Evolutionary conservation across 177 flowering plant genomes (phyloP), one percentile per base, ranked within the genome.

Genomic region (Vitis hybrid): DNA sequence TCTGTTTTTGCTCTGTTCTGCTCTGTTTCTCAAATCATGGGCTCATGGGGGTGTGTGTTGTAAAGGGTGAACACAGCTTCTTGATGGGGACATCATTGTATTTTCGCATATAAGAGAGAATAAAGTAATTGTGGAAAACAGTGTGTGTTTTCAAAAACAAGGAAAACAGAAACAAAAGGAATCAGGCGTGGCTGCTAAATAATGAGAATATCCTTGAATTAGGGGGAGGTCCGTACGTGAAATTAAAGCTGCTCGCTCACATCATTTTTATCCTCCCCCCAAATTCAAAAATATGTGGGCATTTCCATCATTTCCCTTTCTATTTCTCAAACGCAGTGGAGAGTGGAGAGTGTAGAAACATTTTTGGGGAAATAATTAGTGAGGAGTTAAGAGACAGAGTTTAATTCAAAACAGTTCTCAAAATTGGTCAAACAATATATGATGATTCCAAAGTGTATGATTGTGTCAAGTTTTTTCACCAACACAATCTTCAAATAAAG

Each of bases 121-220:
- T 48, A 52, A 49, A 13, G 8, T 11, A 55, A 20, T 2, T 3
- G 2, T 15, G 52, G n/a, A 63, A 68, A 63, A 39, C 31, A 45
- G 71, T 34, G 39, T 34, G 39, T 34, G 39, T 34, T 34, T 34
- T 34, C 6, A 34, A 26, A 55, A 20, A 9, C 1, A 3, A 13
- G 52, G n/a, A 63, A 68, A 63, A 39, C 31, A 45, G 71, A 50
- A 66, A 65, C 11, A 72, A 71, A 59, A 63, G 61, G 68, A 78
- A 83, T 80, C 79, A 83, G 80, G 86, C 82, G 86, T 81, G 86
- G 78, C 77, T 66, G 63, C 13, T 67, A 73, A 65, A 81, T 77
- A 68, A 80, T 78, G 80, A 79, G 74, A 75, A 75, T 82, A 77
- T 78, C 74, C 76, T 76, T 61, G 49, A 68, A 72, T 60, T 77